Conservation (phyloP, 2,329 filamentous ascomycete genomes). For the Trichophyton mentagrophytes region DNA sequence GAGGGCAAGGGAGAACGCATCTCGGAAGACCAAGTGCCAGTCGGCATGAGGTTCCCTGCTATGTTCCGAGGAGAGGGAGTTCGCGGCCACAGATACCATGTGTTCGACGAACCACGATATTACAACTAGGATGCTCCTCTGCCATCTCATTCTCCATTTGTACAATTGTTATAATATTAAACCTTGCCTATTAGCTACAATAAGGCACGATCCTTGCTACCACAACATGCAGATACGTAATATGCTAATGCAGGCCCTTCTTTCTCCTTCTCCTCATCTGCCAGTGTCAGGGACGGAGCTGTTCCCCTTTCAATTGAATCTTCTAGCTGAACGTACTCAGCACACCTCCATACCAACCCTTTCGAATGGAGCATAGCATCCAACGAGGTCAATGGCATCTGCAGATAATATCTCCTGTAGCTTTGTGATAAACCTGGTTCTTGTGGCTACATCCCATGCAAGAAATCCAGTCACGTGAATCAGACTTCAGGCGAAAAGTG, state of each 20-base stretch:
- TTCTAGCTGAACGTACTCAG: neutral
- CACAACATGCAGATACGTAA: neutral
- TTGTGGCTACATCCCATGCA: conserved; percentile 3
- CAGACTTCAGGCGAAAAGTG: neutral
- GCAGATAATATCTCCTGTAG: neutral
- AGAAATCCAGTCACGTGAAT: neutral
- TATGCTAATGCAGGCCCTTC: neutral
- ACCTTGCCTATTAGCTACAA: neutral
- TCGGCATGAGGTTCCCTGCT: conserved; percentile 68
- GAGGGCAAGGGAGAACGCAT: conserved; percentile 53
- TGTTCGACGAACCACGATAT: conserved; percentile 84
- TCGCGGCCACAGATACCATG: conserved; percentile 81
- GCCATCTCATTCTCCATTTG: neutral
- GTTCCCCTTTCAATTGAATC: neutral
- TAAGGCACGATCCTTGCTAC: neutral
- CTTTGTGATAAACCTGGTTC: neutral
- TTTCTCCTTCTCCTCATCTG: neutral
- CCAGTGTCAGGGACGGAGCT: neutral
- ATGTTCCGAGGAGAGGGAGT: conserved; percentile 78
- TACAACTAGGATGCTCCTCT: conserved; percentile 24
- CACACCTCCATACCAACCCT: neutral
- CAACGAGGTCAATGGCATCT: too few relatives aligned
- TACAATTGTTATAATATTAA: neutral
- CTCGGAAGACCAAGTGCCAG: conserved; percentile 59
- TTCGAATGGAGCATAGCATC: too few relatives aligned